Evolutionary conservation across 192 early-diverging fungal species (phyloP), one percentile per base, ranked within the genome.

Genomic region (Pilobolus umbonatus): DNA sequence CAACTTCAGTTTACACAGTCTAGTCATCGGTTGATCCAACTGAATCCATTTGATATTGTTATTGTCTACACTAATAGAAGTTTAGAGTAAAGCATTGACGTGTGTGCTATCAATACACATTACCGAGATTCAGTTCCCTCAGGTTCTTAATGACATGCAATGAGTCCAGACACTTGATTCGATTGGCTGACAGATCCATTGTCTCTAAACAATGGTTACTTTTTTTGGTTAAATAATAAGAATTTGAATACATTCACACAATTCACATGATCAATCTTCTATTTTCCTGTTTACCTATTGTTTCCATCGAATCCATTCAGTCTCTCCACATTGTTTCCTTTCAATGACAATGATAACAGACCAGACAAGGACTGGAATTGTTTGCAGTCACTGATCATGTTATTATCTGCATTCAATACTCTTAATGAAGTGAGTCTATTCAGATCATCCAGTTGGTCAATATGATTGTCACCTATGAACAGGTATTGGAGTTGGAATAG

Each of bases 21-120:
- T 54, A 28, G 43, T 55, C 51, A 73, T 45, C 1, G 73, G 71
- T 19, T 67, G 54, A 15, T 70, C 43, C 4, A 79, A 21, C 9
- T 59, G 61, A n/a, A 79, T 70, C 32, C 55, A 61, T 31, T 72
- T 68, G 34, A 79, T 79, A 28, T 67, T 59, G 42, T 79, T 79
- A 32, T 73, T 55, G 15, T 72, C 71, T 72, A 62, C n/a, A n/a
- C n/a, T n/a, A n/a, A n/a, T n/a, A n/a, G n/a, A n/a, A n/a, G n/a
- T n/a, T n/a, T n/a, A n/a, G n/a, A n/a, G n/a, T n/a, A n/a, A n/a
- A n/a, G n/a, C n/a, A n/a, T n/a, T n/a, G n/a, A n/a, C n/a, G n/a
- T n/a, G 17, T 40, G 25, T 43, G 9, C 19, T 67, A 47, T 2
- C 3, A 38, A 21, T n/a, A 31, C 11, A 6, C 21, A 45, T 51